Base-by-base conservation (phyloP, 2,329 filamentous ascomycete genomes). In the Calonectria naviculata region DNA sequence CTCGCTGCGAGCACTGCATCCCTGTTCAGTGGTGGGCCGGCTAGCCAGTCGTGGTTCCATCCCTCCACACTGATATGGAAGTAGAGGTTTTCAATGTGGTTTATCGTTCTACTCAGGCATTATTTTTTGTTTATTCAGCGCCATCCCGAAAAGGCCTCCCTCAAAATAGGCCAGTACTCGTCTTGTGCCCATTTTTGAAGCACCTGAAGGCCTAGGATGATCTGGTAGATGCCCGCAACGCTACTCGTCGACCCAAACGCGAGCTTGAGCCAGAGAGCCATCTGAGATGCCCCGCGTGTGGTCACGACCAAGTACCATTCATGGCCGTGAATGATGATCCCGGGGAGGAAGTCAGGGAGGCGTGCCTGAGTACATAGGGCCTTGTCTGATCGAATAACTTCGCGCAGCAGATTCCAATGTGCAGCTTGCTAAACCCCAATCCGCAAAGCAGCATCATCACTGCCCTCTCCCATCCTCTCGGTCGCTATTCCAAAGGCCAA, bases 401-500 rank as follows among this genome's bases (percentile, higher is more conserved):
- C 24, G 24, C 46, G 6, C 9, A 68, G 19, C 12, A 54, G 31
- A 12, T 36, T 13, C 66, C 66, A 68, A 24, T 61, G 44, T n/a
- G 46, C 58, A 41, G 36, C 36, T 34, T 56, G 24, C 46, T 46
- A 68, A 9, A 56, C 28, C 12, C 28, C 46, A 24, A 68, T 12
- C 38, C 54, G 66, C 36, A 54, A 31, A 13, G 31, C 17, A 2
- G 56, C 66, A 17, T 34, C 17, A 26, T 56, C 56, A 9, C 21
- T 56, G 36, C 46, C 31, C 46, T 63, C 58, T 17, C 19, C 49
- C 4, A 56, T 5, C 21, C 46, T 46, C 19, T 44, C 52, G 47
- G 66, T 68, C 58, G 42, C 66, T 49, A 52, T 73, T 47, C 63
- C 69, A 21, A 68, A 17, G 24, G 36, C 46, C 46, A 68, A 54